Evolutionary conservation across 495 filamentous ascomycete species (phyloP), one percentile per base, ranked within the genome.

Genomic region (Cercophora scortea): DNA sequence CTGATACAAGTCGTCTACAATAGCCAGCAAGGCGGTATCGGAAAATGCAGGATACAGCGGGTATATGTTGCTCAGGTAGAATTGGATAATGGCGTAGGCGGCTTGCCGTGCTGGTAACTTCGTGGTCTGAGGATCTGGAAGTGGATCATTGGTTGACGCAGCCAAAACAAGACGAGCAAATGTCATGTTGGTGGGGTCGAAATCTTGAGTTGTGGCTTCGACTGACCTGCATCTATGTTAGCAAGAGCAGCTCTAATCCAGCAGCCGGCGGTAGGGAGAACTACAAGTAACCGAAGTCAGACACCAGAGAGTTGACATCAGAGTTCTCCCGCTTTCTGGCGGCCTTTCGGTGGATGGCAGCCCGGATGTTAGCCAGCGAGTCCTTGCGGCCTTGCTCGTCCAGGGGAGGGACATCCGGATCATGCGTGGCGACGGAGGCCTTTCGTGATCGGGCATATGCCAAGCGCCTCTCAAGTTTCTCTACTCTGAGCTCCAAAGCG

Each of bases 131-230:
- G 73, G 71, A 40, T 78, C 72, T 25, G 84, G 85, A 35, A 88
- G 67, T 12, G 74, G 69, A 49, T 87, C 83, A 58, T 83, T 81
- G 13, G 82, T 74, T 43, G 87, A 80, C 32, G 90, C 79, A 39
- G 86, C 85, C 49, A 95, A 70, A 47, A 93, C 80, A 42, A 95
- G 75, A 15, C 87, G 84, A 33, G 88, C 87, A 72, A 94, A 95
- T 7, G 88, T 91, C 74, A 93, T 90, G 55, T 82, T 85, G 44
- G 78, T 81, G 8, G 89, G 88, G 64, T 91, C 84, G 59, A 95
- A 97, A 66, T 95, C 91, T 50, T 89, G 78, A 6, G 91, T 90
- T 3, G 89, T 93, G 32, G 91, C 89, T 72, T 93, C 95, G 60
- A 97, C 84, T 7, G 90, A 87, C 50, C 89, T 94, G 53, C 1